A percentile compares a stretch with the other conserved stretches of the same genome.
Evolutionary conservation across 768 basidiomycete species (phyloP).

Genomic region (Lactarius indigo): DNA sequence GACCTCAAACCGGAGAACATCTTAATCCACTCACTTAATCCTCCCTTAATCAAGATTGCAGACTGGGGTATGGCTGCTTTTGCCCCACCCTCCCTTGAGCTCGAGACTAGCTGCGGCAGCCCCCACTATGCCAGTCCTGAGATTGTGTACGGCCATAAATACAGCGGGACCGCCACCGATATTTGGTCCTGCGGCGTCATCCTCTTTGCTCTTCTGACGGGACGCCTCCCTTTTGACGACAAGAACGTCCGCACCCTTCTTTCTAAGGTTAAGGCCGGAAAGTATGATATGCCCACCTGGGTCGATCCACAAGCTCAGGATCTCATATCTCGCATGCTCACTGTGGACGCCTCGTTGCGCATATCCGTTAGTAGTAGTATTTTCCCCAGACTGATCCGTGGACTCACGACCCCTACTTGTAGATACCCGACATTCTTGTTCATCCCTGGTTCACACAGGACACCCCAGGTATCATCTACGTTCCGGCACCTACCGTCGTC

Average conservation of each 20-base stretch:
- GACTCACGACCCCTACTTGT: slow-evolving; percentile 7
- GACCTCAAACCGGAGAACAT: slow-evolving; percentile 99
- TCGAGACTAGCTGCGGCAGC: slow-evolving; percentile 94
- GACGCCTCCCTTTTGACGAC: slow-evolving; percentile 92
- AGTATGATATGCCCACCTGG: slow-evolving; percentile 77
- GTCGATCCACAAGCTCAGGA: slow-evolving; percentile 84
- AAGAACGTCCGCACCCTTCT: slow-evolving; percentile 75
- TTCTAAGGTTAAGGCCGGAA: slow-evolving; percentile 81
- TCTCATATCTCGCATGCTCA: slow-evolving; percentile 81
- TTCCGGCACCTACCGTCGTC: slow-evolving; percentile 38
- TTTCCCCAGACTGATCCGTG: background rate
- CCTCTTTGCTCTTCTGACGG: slow-evolving; percentile 84
- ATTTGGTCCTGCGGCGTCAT: slow-evolving; percentile 98
- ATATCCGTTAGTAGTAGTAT: slow-evolving; percentile 61
- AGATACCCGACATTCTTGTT: slow-evolving; percentile 83
- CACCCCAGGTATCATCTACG: slow-evolving; percentile 47
- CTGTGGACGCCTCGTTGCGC: slow-evolving; percentile 74
- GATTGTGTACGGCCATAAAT: slow-evolving; percentile 88
- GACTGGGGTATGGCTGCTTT: slow-evolving; percentile 99
- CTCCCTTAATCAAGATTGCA: slow-evolving; percentile 89
- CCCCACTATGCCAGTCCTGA: slow-evolving; percentile 98
- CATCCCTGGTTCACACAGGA: slow-evolving; percentile 79
- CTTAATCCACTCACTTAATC: slow-evolving; percentile 76
- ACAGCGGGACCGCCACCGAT: slow-evolving; percentile 86
- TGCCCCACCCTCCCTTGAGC: slow-evolving; percentile 75